phyloP scores from a whole-genome alignment of 805 yeast species.

The Myxozyma neglecta region DNA sequence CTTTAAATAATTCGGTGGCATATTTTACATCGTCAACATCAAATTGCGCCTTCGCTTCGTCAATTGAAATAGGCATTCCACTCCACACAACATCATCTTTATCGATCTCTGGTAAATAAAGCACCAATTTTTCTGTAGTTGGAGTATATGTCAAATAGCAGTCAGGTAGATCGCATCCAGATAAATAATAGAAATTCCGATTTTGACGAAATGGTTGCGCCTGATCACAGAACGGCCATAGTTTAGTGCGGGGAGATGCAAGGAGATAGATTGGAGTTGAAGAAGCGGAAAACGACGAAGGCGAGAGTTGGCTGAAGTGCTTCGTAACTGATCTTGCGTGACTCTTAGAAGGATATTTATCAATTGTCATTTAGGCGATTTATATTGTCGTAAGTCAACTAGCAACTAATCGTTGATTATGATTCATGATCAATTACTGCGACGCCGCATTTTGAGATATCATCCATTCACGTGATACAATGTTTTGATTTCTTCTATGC shows the following conservation, averaged over 20 bases:
- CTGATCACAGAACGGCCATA: constrained; percentile 57
- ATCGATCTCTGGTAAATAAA: constrained; percentile 82
- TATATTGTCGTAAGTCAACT: too few relatives aligned
- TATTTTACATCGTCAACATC: constrained; percentile 84
- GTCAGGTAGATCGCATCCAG: constrained; percentile 83
- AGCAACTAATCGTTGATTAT: too few relatives aligned
- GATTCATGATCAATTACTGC: too few relatives aligned
- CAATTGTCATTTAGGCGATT: constrained; percentile 15
- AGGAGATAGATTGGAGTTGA: constrained; percentile 30
- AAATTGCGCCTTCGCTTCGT: constrained; percentile 61
- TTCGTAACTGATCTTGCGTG: constrained; percentile 49
- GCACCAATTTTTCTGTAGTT: constrained; percentile 54
- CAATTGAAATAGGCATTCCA: constrained; percentile 72
- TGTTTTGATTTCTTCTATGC: too few relatives aligned
- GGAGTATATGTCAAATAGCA: constrained; percentile 63
- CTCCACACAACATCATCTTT: constrained; percentile 95
- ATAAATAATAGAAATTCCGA: constrained; percentile 81
- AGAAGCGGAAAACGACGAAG: constrained; percentile 28
- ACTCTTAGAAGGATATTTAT: constrained; percentile 72
- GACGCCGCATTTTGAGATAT: too few relatives aligned
- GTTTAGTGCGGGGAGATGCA: constrained; percentile 45
- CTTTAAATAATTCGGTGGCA: constrained; percentile 49
- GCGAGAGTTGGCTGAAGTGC: constrained; percentile 5
- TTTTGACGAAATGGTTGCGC: constrained; percentile 79
- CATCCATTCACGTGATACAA: too few relatives aligned